A percentile compares a stretch with the other conserved stretches of the same genome.
phyloP scores from a whole-genome alignment of 208 protist genomes.

The Acanthamoeba royreba region DNA sequence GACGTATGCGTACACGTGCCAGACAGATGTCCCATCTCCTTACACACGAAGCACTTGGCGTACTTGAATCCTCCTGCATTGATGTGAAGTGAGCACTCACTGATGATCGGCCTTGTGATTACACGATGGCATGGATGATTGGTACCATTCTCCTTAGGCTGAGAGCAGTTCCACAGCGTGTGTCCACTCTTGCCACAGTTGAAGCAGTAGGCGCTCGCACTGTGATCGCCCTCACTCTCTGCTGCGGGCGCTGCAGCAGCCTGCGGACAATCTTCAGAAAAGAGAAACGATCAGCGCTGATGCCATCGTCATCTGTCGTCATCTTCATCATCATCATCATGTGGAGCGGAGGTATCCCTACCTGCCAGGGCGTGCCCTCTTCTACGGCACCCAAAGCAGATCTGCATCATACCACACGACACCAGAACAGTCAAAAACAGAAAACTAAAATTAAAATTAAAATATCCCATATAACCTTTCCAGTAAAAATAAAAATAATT shows the following conservation, averaged over 20 bases:
- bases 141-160: slow-evolving; percentile 25
- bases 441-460: no score
- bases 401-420: no score
- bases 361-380: not conserved
- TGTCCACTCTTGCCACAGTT: slow-evolving; percentile 38
- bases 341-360: not conserved
- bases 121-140: no score
- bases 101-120: not conserved
- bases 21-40: slow-evolving; percentile 18
- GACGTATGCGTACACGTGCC: not conserved
- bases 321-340: no score
- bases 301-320: no score
- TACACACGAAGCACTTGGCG: slow-evolving; percentile 32
- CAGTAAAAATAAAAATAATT: no score
- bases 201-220: slow-evolving; percentile 21
- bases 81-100: not conserved
- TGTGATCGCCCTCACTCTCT: not conserved
- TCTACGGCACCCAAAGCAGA: not conserved
- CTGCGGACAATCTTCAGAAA: not conserved
- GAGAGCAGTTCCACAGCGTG: not conserved
- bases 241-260: not conserved
- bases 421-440: no score
- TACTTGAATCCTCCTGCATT: slow-evolving; percentile 11
- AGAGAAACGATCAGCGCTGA: no score
- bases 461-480: no score